These are phyloP conservation scores for Schizonepeta tenuifolia DNA, from an alignment of 257 asterid species.

Conservation along the genomic window DNA sequence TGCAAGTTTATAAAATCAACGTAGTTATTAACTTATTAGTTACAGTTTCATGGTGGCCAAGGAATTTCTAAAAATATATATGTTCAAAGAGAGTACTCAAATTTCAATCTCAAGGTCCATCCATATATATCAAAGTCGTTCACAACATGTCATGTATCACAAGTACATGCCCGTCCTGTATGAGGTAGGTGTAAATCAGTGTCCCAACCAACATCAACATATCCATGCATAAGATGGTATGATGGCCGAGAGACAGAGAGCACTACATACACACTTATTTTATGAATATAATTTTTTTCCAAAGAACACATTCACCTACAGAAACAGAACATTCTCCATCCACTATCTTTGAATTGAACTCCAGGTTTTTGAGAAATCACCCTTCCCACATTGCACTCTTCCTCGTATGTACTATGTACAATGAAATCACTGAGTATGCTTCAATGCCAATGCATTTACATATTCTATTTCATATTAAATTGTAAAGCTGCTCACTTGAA, in stretches of 20 bases:
- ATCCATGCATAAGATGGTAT: not conserved
- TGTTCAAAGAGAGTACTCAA: not conserved
- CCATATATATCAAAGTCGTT: slow-evolving; percentile 1
- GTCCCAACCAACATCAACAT: not conserved
- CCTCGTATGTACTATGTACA: no score
- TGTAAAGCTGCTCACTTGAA: no score
- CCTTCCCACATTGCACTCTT: no score
- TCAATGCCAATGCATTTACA: no score
- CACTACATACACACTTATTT: not conserved
- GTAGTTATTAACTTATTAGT: slow-evolving; percentile 14
- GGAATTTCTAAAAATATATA: slow-evolving; percentile 1
- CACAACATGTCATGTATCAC: not conserved
- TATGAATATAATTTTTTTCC: not conserved
- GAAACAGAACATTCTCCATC: no score
- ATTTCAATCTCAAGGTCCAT: slow-evolving; percentile 20
- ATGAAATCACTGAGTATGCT: no score
- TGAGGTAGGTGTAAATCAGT: slow-evolving; percentile 1
- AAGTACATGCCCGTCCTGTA: not conserved
- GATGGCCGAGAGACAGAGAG: not conserved
- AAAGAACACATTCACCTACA: no score
- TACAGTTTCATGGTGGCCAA: not conserved
- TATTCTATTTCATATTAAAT: no score
- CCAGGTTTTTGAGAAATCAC: no score
- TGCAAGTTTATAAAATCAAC: slow-evolving; percentile 40
- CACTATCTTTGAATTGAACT: no score